phyloP scores from a whole-genome alignment of 2,329 filamentous ascomycete species.

The Domatiomyces catenatus region DNA sequence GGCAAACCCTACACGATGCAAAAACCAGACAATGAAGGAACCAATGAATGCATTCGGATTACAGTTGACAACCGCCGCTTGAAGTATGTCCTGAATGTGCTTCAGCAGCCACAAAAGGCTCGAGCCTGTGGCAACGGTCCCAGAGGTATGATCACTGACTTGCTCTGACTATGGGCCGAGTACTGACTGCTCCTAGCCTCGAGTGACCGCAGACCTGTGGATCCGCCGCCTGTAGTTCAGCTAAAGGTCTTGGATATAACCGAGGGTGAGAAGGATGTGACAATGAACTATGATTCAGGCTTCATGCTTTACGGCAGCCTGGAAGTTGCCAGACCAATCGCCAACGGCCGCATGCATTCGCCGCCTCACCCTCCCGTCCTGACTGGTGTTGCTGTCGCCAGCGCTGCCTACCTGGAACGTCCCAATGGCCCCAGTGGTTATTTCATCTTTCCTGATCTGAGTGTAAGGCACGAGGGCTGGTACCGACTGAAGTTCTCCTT shows the following conservation, averaged over 20 bases:
- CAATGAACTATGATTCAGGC: constrained; percentile 86
- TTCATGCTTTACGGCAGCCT: constrained; percentile 94
- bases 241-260: constrained; percentile 63
- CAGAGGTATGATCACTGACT: constrained; percentile 52
- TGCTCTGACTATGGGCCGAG: constrained; percentile 3
- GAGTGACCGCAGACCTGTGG: constrained; percentile 79
- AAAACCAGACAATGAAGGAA: constrained; percentile 40
- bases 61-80: constrained; percentile 64
- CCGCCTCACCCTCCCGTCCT: constrained; percentile 65
- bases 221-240: constrained; percentile 88
- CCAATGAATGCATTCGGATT: constrained; percentile 37
- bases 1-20: constrained; percentile 30
- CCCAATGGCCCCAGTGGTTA: constrained; percentile 59
- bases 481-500: constrained; percentile 86
- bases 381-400: constrained; percentile 85
- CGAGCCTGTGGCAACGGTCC: constrained; percentile 89
- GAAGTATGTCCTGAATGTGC: constrained; percentile 67
- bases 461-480: constrained; percentile 84
- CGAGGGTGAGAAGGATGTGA: constrained; percentile 54
- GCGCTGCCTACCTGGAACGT: constrained; percentile 88
- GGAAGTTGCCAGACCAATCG: constrained; percentile 69
- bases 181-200: constrained; percentile 41
- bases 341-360: constrained; percentile 58
- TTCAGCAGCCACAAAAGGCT: constrained; percentile 88
- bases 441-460: constrained; percentile 94